Evolutionary conservation across 148 eudicot genomes (phyloP).

Genomic region (Rhododendron ferrugineum): DNA sequence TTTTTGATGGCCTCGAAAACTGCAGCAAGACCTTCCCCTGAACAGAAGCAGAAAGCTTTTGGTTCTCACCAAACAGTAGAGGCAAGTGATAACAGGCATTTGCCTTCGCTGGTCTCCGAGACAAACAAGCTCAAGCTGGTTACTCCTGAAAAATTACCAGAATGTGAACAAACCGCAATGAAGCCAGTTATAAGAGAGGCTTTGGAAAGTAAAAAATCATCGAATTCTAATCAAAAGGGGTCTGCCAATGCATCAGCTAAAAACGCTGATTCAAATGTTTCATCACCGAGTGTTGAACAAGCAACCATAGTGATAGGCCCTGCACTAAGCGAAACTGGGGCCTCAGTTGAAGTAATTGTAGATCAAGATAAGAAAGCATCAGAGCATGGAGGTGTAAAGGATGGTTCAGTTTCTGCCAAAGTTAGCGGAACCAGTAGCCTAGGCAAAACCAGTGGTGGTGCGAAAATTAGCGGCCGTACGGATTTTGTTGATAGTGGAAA

Average conservation of each 20-base stretch:
- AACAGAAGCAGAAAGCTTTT: constrained; percentile 11
- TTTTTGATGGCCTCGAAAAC: constrained; percentile 35
- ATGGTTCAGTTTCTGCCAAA: constrained; percentile 51
- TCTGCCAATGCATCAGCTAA: not conserved
- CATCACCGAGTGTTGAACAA: constrained; percentile 11
- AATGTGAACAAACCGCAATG: constrained; percentile 19
- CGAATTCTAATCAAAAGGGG: constrained; percentile 1
- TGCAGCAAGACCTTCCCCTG: constrained; percentile 13
- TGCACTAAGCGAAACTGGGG: constrained; percentile 13
- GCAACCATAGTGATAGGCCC: constrained; percentile 8
- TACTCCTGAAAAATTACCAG: constrained; percentile 20
- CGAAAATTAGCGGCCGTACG: constrained; percentile 43
- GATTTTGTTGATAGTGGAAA: constrained; percentile 57
- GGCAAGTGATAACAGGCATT: not conserved
- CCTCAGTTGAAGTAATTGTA: constrained; percentile 26
- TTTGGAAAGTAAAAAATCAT: not conserved
- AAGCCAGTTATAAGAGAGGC: constrained; percentile 15
- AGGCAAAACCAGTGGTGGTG: constrained; percentile 51
- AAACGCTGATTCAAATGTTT: constrained; percentile 1
- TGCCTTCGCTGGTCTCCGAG: constrained; percentile 9
- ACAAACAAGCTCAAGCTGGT: constrained; percentile 21
- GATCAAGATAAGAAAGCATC: constrained; percentile 46
- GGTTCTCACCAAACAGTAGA: constrained; percentile 1
- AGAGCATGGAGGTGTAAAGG: constrained; percentile 37
- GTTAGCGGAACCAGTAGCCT: constrained; percentile 42